Base-by-base conservation (phyloP, 2,329 filamentous ascomycete species). In the Leptosphaerulina australis region DNA sequence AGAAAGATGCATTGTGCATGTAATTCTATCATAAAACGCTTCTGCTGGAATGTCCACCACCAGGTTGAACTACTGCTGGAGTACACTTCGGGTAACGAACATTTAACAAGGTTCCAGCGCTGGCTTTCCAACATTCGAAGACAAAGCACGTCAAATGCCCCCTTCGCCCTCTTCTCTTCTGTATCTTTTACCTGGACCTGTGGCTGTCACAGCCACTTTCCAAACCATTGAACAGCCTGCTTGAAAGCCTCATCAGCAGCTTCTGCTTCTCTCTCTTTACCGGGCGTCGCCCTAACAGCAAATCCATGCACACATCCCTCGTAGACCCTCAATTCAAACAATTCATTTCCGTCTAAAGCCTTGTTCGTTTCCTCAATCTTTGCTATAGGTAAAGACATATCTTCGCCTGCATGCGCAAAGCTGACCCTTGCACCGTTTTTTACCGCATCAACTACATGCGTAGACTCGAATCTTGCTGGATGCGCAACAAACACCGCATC, bases 141-240 rank as follows among this genome's bases (percentile, higher is more conserved):
- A 7, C 1, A 4, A 2, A 21, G 15, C 36, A 39, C 21, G 25
- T 29, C 29, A 25, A 29, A 26, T 18, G 14, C 26, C 7, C 31
- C 18, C 10, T 18, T 8, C 3, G n/a, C 26, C 37, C 22, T 7
- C n/a, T n/a, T 20, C 12, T 7, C 15, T 4, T 10, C 26, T n/a
- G n/a, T n/a, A n/a, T n/a, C n/a, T n/a, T n/a, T n/a, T n/a, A n/a
- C n/a, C 4, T 15, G 6, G 12, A n/a, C n/a, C 26, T 21, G 20
- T 4, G 17, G 20, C 21, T 9, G 36, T 59, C 52, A 67, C 38
- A 67, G 52, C 50, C 56, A 64, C 36, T 49, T 62, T 44, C 47
- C 56, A 21, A 65, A 65, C 63, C 64, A 67, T 18, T 47, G 43
- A 24, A 59, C 50, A 4, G 58, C 64, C 49, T 67, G 64, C 20